Evolutionary conservation across 352 stramenopile genomes (phyloP).

Genomic region (Phytophthora pistaciae): DNA sequence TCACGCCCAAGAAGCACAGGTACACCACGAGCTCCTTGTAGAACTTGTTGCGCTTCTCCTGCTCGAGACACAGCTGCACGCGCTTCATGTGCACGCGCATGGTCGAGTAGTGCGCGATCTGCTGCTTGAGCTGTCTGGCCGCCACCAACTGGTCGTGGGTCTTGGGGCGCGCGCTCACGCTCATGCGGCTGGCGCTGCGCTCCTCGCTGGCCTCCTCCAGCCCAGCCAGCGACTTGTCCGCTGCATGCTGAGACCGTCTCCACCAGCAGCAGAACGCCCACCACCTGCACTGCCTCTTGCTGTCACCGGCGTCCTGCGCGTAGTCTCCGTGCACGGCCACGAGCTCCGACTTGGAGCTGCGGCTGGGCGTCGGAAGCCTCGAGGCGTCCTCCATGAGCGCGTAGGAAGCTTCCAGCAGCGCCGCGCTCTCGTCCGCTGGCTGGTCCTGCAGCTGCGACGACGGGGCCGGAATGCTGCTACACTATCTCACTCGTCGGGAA

Average conservation of each 20-base stretch:
- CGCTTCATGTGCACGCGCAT: conserved; percentile 89
- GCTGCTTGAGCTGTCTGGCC: conserved; percentile 51
- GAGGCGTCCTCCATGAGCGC: conserved; percentile 41
- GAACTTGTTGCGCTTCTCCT: conserved; percentile 87
- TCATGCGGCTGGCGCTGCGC: conserved; percentile 22
- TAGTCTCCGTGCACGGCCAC: conserved; percentile 19
- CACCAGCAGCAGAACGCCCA: conserved; percentile 25
- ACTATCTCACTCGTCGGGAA: conserved; percentile 1
- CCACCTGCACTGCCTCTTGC: conserved; percentile 14
- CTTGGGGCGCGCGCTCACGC: conserved; percentile 26
- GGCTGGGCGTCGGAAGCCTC: conserved; percentile 10
- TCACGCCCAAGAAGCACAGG: conserved; percentile 68
- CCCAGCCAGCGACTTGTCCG: conserved; percentile 12
- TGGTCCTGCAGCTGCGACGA: conserved; percentile 22
- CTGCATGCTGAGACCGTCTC: background rate
- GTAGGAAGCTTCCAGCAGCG: conserved; percentile 31
- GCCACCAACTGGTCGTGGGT: conserved; percentile 52
- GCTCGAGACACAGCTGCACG: conserved; percentile 81
- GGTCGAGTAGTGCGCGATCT: conserved; percentile 79
- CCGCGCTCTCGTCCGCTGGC: conserved; percentile 23
- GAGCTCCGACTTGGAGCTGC: conserved; percentile 39
- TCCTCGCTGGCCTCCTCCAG: conserved; percentile 33
- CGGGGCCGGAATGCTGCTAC: conserved; percentile 36
- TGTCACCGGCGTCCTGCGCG: conserved; percentile 17
- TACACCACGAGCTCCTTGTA: conserved; percentile 85